Base-by-base conservation (phyloP, 495 filamentous ascomycete species). In the Penicillium lividum region DNA sequence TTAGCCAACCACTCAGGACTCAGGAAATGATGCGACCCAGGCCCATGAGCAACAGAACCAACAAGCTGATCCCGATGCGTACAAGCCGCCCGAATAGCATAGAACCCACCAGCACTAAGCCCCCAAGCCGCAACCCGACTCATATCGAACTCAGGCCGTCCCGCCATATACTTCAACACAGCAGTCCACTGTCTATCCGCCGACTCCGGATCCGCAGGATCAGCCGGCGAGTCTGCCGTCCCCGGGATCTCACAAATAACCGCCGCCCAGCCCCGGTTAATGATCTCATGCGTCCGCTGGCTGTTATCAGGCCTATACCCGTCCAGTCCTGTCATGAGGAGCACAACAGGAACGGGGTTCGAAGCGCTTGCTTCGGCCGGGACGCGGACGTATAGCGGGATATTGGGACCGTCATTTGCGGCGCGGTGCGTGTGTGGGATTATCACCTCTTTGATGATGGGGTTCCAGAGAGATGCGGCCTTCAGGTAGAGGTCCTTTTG, bases 241-340 rank as follows among this genome's bases (percentile, higher is more conserved):
- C 90, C 90, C 0, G 89, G 90, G 56, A 93, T 90, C 72, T 93
- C 90, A 27, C 84, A 79, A 29, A 89, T 75, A 4, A 91, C 76
- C 1, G 68, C 74, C 27, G 69, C 86, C 84, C 80, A 88, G 22
- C 81, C 84, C 58, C 81, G 83, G 52, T 74, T 69, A 10, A 84
- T 65, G 60, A 86, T 89, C 70, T 89, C 86, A 36, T 89, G 80
- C 53, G 80, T 84, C 36, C 89, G 84, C 40, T 82, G 77, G n/a
- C 86, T 88, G 67, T 92, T 89, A 64, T 93, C 90, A 0, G 89
- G 87, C 13, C 89, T 73, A 65, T 93, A 91, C 9, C 90, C 90
- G 62, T 93, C 90, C 13, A 93, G 76, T 0, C 90, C 89, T 0
- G 86, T 91, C 74, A 92, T 80, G 33, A 92, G 78, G 18, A 93